Evolutionary conservation across 108 stramenopile genomes (phyloP), one percentile per base, ranked within the genome.

Genomic region (Stephanodiscus triporus): DNA sequence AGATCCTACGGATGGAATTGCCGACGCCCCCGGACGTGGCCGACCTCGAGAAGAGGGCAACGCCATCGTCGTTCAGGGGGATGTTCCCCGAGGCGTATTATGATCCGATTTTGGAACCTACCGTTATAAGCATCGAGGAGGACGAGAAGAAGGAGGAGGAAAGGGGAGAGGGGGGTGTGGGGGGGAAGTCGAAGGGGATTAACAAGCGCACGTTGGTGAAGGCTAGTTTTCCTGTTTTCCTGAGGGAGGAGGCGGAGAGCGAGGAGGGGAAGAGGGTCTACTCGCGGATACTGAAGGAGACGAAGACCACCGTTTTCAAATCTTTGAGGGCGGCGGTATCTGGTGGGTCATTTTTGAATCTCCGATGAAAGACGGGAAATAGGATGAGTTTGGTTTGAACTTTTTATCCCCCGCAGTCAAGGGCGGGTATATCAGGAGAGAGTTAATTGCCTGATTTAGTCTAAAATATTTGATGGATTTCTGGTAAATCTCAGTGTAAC

Each of bases 191-290:
- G 0, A 56, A 57, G 38, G 72, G 66, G 0, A 40, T 9, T 11
- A 80, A 69, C 49, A 74, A 74, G 14, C 22, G 80, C 23, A 81
- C 80, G 20, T 70, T 81, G 63, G 73, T 74, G 23, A 81, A 81
- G 73, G 80, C 80, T 30, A 62, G 59, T 26, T 81, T 81, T 59
- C 80, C 80, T 27, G 73, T 81, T 16, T 81, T 75, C 70, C 47
- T 81, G 43, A 45, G 66, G 14, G 78, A 75, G 27, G 80, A 73
- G 29, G n/a, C 22, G 19, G 26, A n/a, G 32, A 48, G 67, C 48
- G 73, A 69, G 32, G 80, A 68, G 7, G 68, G 61, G 8, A 71
- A 30, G 42, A 56, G 70, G 19, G 42, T 26, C 29, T 23, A 48
- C 43, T 43, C 55, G 10, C 40, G 63, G 49, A 36, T 70, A 34